Base-by-base conservation (phyloP, 2,329 filamentous ascomycete species). In the Colletotrichum noveboracense region DNA sequence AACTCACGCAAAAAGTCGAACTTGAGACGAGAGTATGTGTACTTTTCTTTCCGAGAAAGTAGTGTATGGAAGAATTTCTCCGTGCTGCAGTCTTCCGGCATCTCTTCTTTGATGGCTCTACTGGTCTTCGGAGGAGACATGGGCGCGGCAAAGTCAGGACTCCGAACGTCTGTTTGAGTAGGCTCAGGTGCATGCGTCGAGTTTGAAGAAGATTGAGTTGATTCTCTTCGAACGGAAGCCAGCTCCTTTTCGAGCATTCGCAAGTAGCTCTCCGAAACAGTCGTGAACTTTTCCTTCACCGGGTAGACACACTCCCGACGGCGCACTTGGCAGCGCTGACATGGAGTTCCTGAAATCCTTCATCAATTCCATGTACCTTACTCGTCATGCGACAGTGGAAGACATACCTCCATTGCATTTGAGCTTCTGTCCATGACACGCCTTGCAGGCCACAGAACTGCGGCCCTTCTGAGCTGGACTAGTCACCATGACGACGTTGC, bases 1-100 rank as follows among this genome's bases (percentile, higher is more conserved):
- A 13, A 71, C 77, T 70, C 30, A 77, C 74, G 74, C 16, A 78
- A 55, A n/a, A 77, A 70, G 34, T 79, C 78, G 28, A 77, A 78
- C 13, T 77, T 76, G 13, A 78, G 67, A 12, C 71, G 66, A 13
- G 71, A 75, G 56, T 79, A 79, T 21, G 78, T 77, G 64, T 78
- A 78, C 12, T 58, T 56, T 4, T 70, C 58, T 3, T 70, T 30
- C n/a, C n/a, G 52, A 7, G 70, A 71, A 5, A 77, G 52, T 28
- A 78, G 38, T 58, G 60, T 77, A n/a, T 75, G 70, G 3, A 78
- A 71, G 56, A 79, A 78, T 5, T 67, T 43, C 24, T 78, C 78
- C 10, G 78, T 64, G 43, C 78, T 74, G 26, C 69, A 71, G 16
- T 77, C 77, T 30, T 77, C 78, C 9, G 74, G 24, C 13, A 60